phyloP scores from a whole-genome alignment of 805 yeast genomes.

The Candida nitratophila region DNA sequence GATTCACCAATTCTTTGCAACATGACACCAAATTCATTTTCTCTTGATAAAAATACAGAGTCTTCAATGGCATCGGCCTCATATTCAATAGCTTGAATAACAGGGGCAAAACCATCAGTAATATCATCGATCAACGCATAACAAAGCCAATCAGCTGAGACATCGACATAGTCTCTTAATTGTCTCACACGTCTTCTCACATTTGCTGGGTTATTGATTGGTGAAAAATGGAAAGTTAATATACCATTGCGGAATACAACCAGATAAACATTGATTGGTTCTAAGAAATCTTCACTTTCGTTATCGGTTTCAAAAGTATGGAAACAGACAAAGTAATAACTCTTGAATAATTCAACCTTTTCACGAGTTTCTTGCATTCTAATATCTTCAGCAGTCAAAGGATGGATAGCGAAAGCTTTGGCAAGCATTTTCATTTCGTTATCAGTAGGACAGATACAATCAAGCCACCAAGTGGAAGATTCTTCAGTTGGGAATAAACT shows the following conservation, averaged over 20 bases:
- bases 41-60: slow-evolving; percentile 75
- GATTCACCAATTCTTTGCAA: slow-evolving; percentile 80
- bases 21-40: slow-evolving; percentile 70
- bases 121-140: slow-evolving; percentile 79
- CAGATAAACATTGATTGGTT: slow-evolving; percentile 70
- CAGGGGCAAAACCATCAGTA: slow-evolving; percentile 81
- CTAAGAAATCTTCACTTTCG: slow-evolving; percentile 77
- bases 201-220: slow-evolving; percentile 62
- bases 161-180: slow-evolving; percentile 69
- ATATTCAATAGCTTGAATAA: slow-evolving; percentile 66
- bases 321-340: slow-evolving; percentile 92
- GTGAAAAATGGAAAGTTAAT: slow-evolving; percentile 63
- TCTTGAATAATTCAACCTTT: slow-evolving; percentile 86
- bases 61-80: slow-evolving; percentile 83
- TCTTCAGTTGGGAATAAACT: slow-evolving; percentile 55
- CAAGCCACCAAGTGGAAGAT: slow-evolving; percentile 92
- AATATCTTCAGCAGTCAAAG: slow-evolving; percentile 95
- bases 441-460: slow-evolving; percentile 90
- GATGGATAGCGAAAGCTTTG: slow-evolving; percentile 95
- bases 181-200: slow-evolving; percentile 80
- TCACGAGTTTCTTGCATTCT: slow-evolving; percentile 95
- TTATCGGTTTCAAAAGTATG: slow-evolving; percentile 88
- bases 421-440: slow-evolving; percentile 88
- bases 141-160: slow-evolving; percentile 76
- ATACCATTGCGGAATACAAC: slow-evolving; percentile 67